phyloP scores from a whole-genome alignment of 176 grass and related monocot genomes.

The Carex kokanica region DNA sequence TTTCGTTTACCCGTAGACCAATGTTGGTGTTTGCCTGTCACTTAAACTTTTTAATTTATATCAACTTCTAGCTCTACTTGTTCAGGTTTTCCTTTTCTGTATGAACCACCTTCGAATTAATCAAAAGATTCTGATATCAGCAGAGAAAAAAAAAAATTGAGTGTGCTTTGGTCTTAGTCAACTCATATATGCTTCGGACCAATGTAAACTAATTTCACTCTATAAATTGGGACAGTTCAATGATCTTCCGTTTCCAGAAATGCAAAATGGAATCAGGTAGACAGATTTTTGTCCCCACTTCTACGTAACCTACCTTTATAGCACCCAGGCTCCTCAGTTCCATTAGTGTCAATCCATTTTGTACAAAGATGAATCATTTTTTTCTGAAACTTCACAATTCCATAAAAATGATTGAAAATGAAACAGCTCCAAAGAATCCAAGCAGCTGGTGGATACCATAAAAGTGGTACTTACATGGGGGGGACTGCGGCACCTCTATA shows the following conservation, averaged over 20 bases:
- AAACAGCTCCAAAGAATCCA: neutral
- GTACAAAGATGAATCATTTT: neutral
- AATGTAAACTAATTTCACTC: neutral
- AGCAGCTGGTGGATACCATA: neutral
- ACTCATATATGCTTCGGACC: neutral
- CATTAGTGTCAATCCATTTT: neutral
- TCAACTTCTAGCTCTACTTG: neutral
- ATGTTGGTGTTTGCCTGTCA: neutral
- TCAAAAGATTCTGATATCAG: neutral
- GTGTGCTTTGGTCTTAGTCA: neutral
- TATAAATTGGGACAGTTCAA: neutral
- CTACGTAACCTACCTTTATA: neutral
- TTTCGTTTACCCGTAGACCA: neutral
- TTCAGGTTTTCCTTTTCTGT: neutral
- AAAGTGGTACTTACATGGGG: neutral
- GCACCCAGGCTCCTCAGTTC: neutral
- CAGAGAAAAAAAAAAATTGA: neutral
- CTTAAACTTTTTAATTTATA: neutral
- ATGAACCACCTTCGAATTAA: neutral
- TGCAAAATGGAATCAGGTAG: neutral
- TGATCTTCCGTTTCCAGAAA: neutral
- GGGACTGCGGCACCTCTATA: neutral
- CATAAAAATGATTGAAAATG: conserved; percentile 3
- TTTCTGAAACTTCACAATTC: neutral
- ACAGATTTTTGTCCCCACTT: neutral